Conservation (phyloP, 768 basidiomycete genomes). For the Tricholoma sp. region DNA sequence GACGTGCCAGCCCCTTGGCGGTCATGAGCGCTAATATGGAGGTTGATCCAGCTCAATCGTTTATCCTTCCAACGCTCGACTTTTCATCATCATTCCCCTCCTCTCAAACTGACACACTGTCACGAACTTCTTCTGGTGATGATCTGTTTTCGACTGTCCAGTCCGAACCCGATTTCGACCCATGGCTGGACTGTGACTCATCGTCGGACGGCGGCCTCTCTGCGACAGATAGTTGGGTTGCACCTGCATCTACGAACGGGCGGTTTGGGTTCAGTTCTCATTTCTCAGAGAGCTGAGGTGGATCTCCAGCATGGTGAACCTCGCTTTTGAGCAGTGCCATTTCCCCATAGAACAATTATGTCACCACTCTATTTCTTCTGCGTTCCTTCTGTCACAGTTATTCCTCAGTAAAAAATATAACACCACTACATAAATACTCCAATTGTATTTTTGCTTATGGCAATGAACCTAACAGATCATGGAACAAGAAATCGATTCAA, state of each 20-base stretch:
- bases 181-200: conserved; percentile 24
- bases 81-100: conserved; percentile 49
- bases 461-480: no score
- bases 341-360: no score
- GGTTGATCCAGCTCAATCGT: conserved; percentile 58
- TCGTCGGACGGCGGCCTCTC: conserved; percentile 15
- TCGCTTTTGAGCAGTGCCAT: no score
- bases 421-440: no score
- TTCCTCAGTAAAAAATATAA: no score
- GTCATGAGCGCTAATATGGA: conserved; percentile 11
- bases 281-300: conserved; percentile 13
- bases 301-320: not conserved
- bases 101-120: conserved; percentile 9
- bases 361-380: no score
- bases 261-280: conserved; percentile 40
- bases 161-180: conserved; percentile 24
- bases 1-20: conserved; percentile 9
- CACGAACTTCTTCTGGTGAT: conserved; percentile 3
- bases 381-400: no score
- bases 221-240: conserved; percentile 17
- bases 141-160: conserved; percentile 9
- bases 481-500: no score
- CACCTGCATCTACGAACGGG: conserved; percentile 26
- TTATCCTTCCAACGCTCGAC: conserved; percentile 75
- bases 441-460: no score